Evolutionary conservation across 2,329 filamentous ascomycete species (phyloP), one percentile per base, ranked within the genome.

Genomic region (Fonsecaea pugnacius): DNA sequence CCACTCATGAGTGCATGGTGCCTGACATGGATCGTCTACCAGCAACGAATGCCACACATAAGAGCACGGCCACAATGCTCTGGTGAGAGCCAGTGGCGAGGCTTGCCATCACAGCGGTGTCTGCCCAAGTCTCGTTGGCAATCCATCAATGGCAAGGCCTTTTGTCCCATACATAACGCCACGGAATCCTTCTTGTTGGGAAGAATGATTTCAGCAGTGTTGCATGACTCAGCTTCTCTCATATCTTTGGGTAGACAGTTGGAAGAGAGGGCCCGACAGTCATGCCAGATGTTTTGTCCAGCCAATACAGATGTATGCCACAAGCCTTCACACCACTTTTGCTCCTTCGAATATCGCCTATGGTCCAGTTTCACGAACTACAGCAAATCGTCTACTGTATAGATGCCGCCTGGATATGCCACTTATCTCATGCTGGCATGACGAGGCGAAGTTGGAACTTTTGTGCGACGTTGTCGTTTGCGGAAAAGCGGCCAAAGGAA

Each of bases 71-170:
- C 43, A 50, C 32, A 51, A 18, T 50, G 12, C 10, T 40, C 18
- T 52, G 57, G 57, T 53, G 48, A 54, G 58, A 61, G 33, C 62
- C 65, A 67, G 51, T 67, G 55, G 58, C 58, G 33, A 57, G 54
- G 33, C 24, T 67, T 46, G 65, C 65, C 65, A 62, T 64, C 60
- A 27, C 33, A 53, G 52, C 59, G 65, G 65, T 65, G 55, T 63
- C 65, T 65, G 62, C 65, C 65, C 65, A 67, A 67, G 65, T 62
- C 65, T 63, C 56, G 60, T 67, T 67, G 65, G 55, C 65, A 67
- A 67, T 62, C 24, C 8, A 54, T 67, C 59, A 67, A 63, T 67
- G 59, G 62, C 46, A 43, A 43, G 56, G 33, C 52, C 32, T 30
- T 59, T 59, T 10, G 57, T 52, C 35, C 57, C 48, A 33, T 59